Conservation (phyloP, 176 grass and related monocot genomes). For the Pharus latifolius region DNA sequence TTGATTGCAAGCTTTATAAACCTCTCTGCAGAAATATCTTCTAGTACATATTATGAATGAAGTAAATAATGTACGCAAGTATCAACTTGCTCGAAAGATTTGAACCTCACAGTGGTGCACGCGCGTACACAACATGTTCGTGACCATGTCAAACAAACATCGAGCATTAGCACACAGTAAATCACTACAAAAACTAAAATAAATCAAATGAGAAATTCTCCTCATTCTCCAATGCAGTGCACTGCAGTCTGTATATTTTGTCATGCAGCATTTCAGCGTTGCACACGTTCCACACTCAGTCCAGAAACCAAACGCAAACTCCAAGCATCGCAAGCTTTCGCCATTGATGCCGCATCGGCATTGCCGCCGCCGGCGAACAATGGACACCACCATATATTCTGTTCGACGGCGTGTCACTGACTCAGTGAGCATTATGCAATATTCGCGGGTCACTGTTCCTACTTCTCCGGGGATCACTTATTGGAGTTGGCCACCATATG, state of each 20-base stretch:
- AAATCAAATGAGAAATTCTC: no score
- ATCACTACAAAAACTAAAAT: no score
- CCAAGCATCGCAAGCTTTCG: no score
- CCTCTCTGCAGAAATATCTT: not conserved
- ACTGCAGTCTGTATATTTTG: no score
- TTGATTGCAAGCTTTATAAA: not conserved
- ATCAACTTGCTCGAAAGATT: not conserved
- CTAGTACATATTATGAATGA: not conserved
- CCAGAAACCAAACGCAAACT: no score
- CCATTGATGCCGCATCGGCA: no score
- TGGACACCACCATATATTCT: no score
- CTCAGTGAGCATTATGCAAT: not conserved
- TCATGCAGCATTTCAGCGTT: not conserved
- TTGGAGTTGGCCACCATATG: not conserved
- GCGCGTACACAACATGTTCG: not conserved
- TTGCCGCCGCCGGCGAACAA: no score
- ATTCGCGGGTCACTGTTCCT: not conserved
- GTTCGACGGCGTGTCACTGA: no score
- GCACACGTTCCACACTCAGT: no score
- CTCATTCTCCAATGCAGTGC: no score
- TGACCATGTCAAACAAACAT: not conserved
- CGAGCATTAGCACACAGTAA: no score
- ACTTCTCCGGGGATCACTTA: not conserved
- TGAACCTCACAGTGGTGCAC: not conserved
- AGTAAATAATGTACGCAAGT: not conserved